phyloP scores from a whole-genome alignment of 345 rosid genomes.

The Eucalyptus sideroxylon region DNA sequence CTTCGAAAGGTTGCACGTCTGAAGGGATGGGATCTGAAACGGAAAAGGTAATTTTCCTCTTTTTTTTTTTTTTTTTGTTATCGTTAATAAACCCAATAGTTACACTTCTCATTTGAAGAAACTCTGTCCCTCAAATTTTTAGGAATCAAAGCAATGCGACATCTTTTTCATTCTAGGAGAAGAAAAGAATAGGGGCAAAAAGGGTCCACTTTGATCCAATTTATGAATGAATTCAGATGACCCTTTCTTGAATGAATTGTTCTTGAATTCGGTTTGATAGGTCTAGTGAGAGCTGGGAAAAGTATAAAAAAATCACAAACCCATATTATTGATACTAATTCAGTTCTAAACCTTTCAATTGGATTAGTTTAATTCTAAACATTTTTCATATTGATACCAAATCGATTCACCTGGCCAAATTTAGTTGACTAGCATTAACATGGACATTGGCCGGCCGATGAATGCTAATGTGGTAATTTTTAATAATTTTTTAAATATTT shows the following conservation, averaged over 20 bases:
- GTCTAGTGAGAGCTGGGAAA: background rate
- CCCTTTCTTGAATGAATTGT: background rate
- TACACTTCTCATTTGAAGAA: background rate
- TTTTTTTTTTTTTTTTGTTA: no score
- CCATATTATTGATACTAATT: rapidly evolving
- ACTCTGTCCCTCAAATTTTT: background rate
- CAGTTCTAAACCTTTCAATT: no score
- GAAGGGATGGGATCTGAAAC: background rate
- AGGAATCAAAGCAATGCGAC: background rate
- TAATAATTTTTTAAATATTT: no score
- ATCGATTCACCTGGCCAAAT: rapidly evolving
- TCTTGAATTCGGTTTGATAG: background rate
- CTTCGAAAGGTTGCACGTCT: background rate
- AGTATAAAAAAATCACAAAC: no score
- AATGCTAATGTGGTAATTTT: no score
- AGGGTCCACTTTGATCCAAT: background rate
- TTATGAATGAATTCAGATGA: background rate
- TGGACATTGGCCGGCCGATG: rapidly evolving
- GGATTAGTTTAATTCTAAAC: no score
- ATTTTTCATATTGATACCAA: no score
- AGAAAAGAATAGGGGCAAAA: background rate
- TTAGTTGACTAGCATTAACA: rapidly evolving
- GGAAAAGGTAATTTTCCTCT: background rate
- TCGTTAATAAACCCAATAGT: background rate
- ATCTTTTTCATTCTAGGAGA: background rate